Evolutionary conservation across 345 rosid genomes (phyloP), one percentile per base, ranked within the genome.

Genomic region (Citrus sinensis): DNA sequence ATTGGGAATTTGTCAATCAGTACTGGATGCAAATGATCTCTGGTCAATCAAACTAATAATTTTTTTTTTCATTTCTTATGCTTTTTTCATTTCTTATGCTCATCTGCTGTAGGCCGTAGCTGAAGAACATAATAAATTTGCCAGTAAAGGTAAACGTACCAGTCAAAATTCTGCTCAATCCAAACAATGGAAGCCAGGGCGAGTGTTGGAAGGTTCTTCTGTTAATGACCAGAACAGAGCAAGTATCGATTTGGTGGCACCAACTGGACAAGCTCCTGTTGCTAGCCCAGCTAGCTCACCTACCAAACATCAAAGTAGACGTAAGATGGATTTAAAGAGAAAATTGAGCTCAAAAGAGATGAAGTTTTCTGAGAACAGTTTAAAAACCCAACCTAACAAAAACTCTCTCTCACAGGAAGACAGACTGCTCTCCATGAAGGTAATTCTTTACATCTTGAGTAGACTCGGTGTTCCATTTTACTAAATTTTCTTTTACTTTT

Each of bases 241-340:
- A 74, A 86, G 61, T 61, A 83, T 67, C 70, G 88, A 80, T 87
- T 67, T 74, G 49, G 76, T 67, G 62, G 76, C 64, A 74, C 75
- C 91, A 83, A 77, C 82, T 70, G 80, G 62, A 70, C 85, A 85
- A 79, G 84, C 78, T 84, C 89, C 91, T 81, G 88, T 86, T 34
- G 74, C 77, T 29, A 82, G 71, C 62, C 89, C 83, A 72, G 80
- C 67, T 76, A 86, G 42, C 84, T 71, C 80, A 80, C 83, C 84
- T 24, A 70, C 77, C 68, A 90, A 78, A 76, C 86, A 77, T 76
- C 86, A 65, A 79, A 92, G 79, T 83, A 92, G 92, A 82, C 94
- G 93, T 37, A 97, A 96, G 91, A 83, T 81, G 75, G 79, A 77
- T 79, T 81, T 87, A 76, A 90, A 81, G 86, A 85, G 84, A 82